Evolutionary conservation across 345 rosid species (phyloP).

Genomic region (Streptanthus diversifolius): DNA sequence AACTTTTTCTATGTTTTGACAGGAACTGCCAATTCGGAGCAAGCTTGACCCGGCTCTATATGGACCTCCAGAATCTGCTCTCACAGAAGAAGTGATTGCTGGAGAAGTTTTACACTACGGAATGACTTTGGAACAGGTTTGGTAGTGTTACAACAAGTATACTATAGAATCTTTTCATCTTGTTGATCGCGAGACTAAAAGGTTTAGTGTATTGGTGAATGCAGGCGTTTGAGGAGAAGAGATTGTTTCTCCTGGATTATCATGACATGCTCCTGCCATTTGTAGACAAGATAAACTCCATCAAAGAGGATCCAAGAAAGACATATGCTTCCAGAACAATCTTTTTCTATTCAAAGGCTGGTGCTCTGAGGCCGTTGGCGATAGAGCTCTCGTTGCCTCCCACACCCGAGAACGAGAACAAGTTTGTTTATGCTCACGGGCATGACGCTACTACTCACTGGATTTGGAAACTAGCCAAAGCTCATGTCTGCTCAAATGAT

Average conservation of each 20-base stretch:
- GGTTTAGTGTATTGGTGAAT: constrained; percentile 12
- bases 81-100: constrained; percentile 63
- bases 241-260: constrained; percentile 75
- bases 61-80: constrained; percentile 83
- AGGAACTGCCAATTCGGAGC: constrained; percentile 91
- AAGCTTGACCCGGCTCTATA: constrained; percentile 68
- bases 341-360: constrained; percentile 47
- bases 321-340: constrained; percentile 80
- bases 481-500: constrained; percentile 87
- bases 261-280: constrained; percentile 90
- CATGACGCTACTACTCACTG: constrained; percentile 84
- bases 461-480: constrained; percentile 95
- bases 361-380: constrained; percentile 62
- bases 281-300: constrained; percentile 61
- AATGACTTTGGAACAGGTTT: constrained; percentile 68
- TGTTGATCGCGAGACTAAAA: background rate
- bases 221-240: constrained; percentile 82
- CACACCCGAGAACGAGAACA: constrained; percentile 44
- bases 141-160: background rate
- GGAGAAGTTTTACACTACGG: constrained; percentile 64
- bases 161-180: background rate
- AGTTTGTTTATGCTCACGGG: constrained; percentile 61
- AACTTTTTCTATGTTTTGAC: background rate
- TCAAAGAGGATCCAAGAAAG: constrained; percentile 53
- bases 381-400: constrained; percentile 91